A percentile compares a stretch with the other conserved stretches of the same genome.
Evolutionary conservation across 2,329 filamentous ascomycete genomes (phyloP).

Genomic region (Aspergillus sp.): DNA sequence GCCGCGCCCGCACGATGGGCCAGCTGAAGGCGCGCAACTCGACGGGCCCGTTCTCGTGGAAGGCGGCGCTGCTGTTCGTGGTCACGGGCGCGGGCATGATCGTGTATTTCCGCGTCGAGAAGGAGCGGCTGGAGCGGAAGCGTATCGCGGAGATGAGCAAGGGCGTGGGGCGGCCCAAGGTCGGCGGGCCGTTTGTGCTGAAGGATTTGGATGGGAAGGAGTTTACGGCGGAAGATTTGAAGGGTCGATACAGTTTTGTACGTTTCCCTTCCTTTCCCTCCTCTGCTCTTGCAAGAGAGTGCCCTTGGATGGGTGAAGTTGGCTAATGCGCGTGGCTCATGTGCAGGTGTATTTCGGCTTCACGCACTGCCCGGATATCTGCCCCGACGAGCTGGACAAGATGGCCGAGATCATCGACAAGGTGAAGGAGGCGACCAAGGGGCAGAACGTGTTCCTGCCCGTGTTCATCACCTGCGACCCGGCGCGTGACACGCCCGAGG

Average conservation of each 20-base stretch:
- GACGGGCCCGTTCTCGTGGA: slow-evolving; percentile 79
- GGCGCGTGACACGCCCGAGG: slow-evolving; percentile 79
- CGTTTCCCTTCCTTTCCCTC: slow-evolving; percentile 22
- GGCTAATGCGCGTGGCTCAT: not conserved
- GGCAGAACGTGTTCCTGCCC: slow-evolving; percentile 59
- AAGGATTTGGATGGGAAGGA: slow-evolving; percentile 76
- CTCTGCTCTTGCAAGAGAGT: not conserved
- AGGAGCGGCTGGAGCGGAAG: slow-evolving; percentile 84
- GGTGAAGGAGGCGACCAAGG: slow-evolving; percentile 44
- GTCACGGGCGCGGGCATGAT: slow-evolving; percentile 72
- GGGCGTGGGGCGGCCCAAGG: slow-evolving; percentile 87
- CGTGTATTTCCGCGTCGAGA: slow-evolving; percentile 91
- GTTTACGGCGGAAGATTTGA: slow-evolving; percentile 77
- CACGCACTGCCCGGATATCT: slow-evolving; percentile 97
- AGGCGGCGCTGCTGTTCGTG: slow-evolving; percentile 83
- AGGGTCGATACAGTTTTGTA: slow-evolving; percentile 71
- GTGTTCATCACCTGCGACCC: slow-evolving; percentile 97
- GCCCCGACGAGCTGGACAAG: slow-evolving; percentile 98
- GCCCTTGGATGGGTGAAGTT: not conserved
- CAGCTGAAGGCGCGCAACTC: slow-evolving; percentile 39
- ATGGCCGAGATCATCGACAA: slow-evolving; percentile 93
- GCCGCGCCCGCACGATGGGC: slow-evolving; percentile 37
- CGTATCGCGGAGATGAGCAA: slow-evolving; percentile 89
- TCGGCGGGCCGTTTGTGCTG: slow-evolving; percentile 82
- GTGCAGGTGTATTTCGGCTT: slow-evolving; percentile 95